Base-by-base conservation (phyloP, 208 protist genomes). In the Acanthamoeba comandoni region DNA sequence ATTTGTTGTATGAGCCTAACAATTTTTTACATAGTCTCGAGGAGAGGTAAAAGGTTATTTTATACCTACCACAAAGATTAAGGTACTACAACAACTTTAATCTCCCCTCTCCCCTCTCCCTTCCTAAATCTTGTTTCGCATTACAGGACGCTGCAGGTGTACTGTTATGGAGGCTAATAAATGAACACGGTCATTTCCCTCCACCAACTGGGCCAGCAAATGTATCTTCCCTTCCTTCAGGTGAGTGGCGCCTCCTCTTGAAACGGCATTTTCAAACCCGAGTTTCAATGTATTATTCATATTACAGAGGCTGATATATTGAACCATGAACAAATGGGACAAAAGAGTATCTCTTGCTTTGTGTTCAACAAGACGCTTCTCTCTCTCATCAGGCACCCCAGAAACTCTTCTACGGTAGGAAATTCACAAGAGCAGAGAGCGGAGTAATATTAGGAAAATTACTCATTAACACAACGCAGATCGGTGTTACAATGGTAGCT, bases 301-400 rank as follows among this genome's bases (percentile, higher is more conserved):
- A 53, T 75, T 29, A 75, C 73, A 84, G 73, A 84, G 73, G 73
- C 73, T 26, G 73, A 84, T 15, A 26, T 84, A 55, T 31, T 84
- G 51, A 84, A 49, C 9, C 73, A 84, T 55, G 39, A 55, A 49
- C 58, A 84, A 55, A 49, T 84, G n/a, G 64, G 53, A 29, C 64
- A 49, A 55, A 84, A 84, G 73, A 84, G 64, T 55, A 84, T 84
- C 73, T 65, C 73, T 19, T 84, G 73, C 52, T 84, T 84, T 39
- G 13, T 84, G 13, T 84, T 84, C 73, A 84, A 84, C 73, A 84
- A 84, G 73, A 84, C 73, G 11, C 51, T 84, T 9, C 58, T 84
- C 26, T 84, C 73, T 9, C 29, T 84, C 4, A 84, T 84, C 52
- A 49, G 73, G 53, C 53, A 84, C 53, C 73, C 73, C 19, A 49